These are phyloP conservation scores for Cryptococcus sp. DNA, from an alignment of 1,284 basidiomycete genomes.

Conservation along the genomic window DNA sequence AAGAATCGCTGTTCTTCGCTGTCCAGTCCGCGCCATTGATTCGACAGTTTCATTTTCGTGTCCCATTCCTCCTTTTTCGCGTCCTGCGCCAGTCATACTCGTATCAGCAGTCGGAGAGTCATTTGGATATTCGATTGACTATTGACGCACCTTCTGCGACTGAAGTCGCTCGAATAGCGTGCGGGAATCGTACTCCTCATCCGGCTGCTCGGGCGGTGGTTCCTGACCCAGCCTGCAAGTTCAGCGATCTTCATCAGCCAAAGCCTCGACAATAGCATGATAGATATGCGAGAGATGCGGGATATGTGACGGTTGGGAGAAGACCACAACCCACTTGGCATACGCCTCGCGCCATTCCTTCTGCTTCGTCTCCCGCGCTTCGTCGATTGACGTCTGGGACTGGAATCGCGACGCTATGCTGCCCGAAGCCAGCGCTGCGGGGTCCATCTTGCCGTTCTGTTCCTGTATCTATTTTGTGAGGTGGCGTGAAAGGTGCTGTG, in stretches of 20 bases:
- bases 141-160: constrained; percentile 39
- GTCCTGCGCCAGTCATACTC: constrained; percentile 57
- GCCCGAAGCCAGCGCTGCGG: constrained; percentile 27
- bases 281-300: background rate
- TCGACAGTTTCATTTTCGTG: constrained; percentile 85
- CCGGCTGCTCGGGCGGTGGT: constrained; percentile 67
- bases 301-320: no score
- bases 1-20: constrained; percentile 89
- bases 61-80: constrained; percentile 94
- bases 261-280: no score
- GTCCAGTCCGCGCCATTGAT: constrained; percentile 87
- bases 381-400: constrained; percentile 76
- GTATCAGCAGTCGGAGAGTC: background rate
- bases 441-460: constrained; percentile 17
- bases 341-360: constrained; percentile 93
- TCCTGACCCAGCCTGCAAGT: constrained; percentile 76
- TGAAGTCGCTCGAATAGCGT: constrained; percentile 71
- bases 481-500: no score
- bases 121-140: background rate
- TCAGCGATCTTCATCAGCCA: no score
- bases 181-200: constrained; percentile 77
- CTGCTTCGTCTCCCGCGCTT: constrained; percentile 71
- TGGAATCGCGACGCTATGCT: constrained; percentile 55
- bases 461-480: background rate
- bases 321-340: constrained; percentile 63